Base-by-base conservation (phyloP, 768 basidiomycete genomes). In the Russula vinacea region DNA sequence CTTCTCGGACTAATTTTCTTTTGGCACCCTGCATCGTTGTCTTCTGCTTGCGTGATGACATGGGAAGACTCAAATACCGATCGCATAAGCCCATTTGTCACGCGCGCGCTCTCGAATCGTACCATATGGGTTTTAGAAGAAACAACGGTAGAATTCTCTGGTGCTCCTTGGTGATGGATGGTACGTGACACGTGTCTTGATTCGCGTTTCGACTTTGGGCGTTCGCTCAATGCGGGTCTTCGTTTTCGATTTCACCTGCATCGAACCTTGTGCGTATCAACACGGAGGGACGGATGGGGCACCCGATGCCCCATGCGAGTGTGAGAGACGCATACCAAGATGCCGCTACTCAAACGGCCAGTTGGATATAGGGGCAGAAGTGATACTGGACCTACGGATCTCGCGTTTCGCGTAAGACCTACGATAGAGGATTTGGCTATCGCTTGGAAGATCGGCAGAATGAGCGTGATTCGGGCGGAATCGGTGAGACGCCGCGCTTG, bases 41-140 rank as follows among this genome's bases (percentile, higher is more conserved):
- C 19, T 24, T 42, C 17, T 33, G 10, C 40, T 45, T 33, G 44
- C 3, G 29, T 19, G 42, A 47, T 57, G 44, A 45, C 42, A 45
- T 8, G 56, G 44, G 32, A 42, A 32, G 53, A 6, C 17, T 13
- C n/a, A 16, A 9, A 17, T 13, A 6, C n/a, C 7, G 14, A 2
- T 57, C 32, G 2, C 42, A 44, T 60, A 53, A 29, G 19, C 13
- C 60, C 51, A 42, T 60, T 14, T 61, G 60, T 53, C 42, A 61
- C 52, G 22, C 52, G 22, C 52, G 42, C 54, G 52, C 52, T 44
- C 52, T 45, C 29, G n/a, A 33, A 49, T 49, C 44, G 32, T 24
- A 35, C 33, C 56, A 49, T 58, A 35, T 49, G 45, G 47, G 45
- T 11, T 44, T n/a, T 17, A 6, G 22, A 58, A 58, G 44, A 39